Percentiles rank a stretch among this genome's conserved stretches.
Conservation (phyloP, 2,329 filamentous ascomycete genomes). For the Pyrenochaeta sp. region DNA sequence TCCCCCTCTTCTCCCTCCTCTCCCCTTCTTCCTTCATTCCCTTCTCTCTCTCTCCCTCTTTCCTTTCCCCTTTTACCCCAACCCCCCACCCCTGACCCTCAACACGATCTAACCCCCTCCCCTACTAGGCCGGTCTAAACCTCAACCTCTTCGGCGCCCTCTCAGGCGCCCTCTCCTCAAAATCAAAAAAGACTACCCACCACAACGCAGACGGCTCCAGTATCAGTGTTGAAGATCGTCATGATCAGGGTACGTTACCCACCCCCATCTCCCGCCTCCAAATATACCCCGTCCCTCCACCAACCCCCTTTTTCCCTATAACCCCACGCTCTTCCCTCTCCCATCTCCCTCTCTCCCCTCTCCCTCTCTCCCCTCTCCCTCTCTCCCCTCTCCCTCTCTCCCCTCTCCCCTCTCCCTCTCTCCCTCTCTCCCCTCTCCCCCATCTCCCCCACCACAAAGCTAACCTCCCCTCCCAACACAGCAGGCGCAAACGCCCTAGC, state of each 20-base stretch:
- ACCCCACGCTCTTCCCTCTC: neutral
- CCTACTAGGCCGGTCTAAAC: constrained; percentile 41
- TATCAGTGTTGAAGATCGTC: constrained; percentile 27
- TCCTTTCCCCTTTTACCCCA: constrained; percentile 1
- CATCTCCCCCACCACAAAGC: neutral
- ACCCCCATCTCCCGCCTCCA: neutral
- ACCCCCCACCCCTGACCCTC: neutral
- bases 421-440: neutral
- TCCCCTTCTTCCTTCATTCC: neutral
- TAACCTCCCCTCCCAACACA: constrained; percentile 5
- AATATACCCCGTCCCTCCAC: no score
- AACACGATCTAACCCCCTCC: no score
- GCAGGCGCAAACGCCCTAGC: constrained; percentile 29
- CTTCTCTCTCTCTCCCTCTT: neutral
- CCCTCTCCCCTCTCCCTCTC: neutral
- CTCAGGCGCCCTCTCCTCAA: constrained; percentile 39
- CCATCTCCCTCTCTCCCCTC: neutral
- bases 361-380: neutral
- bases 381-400: neutral
- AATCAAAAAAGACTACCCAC: constrained; percentile 41
- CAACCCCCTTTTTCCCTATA: neutral
- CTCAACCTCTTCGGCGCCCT: constrained; percentile 48
- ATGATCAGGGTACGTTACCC: constrained; percentile 30
- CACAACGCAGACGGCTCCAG: constrained; percentile 34
- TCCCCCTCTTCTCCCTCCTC: neutral